Conservation (phyloP, 2,329 filamentous ascomycete genomes). For the Aspergillus glaucus region DNA sequence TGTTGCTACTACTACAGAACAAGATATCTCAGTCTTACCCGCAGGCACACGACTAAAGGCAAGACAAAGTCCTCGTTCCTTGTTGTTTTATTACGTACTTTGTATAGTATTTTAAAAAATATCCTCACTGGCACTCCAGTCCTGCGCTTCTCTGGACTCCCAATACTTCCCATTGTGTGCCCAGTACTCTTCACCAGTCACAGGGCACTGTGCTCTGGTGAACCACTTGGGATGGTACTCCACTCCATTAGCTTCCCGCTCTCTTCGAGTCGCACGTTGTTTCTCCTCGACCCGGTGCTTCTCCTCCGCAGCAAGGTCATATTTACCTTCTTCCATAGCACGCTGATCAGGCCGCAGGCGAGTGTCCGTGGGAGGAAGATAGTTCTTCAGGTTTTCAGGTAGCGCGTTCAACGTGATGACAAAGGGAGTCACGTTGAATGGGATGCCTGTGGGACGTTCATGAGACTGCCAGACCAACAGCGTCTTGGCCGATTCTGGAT, state of each 20-base stretch:
- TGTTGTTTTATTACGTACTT: neutral
- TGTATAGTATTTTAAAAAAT: conserved; percentile 48
- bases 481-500: conserved; percentile 60
- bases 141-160: conserved; percentile 55
- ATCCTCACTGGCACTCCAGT: conserved; percentile 69
- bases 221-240: conserved; percentile 88
- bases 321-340: conserved; percentile 98
- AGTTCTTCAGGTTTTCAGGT: conserved; percentile 68
- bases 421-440: conserved; percentile 96
- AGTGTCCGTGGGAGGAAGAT: conserved; percentile 87
- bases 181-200: conserved; percentile 89
- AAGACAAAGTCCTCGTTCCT: neutral
- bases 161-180: conserved; percentile 85
- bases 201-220: conserved; percentile 60
- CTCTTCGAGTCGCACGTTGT: conserved; percentile 68
- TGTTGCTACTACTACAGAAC: no score
- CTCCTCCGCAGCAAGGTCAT: conserved; percentile 85
- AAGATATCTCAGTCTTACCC: no score
- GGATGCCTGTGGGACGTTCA: conserved; percentile 70
- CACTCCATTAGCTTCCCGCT: conserved; percentile 69
- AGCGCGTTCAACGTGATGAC: conserved; percentile 90
- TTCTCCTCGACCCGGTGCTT: conserved; percentile 93
- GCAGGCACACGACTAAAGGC: neutral
- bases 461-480: conserved; percentile 93
- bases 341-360: conserved; percentile 89